Conservation (phyloP, 495 filamentous ascomycete genomes). For the Alectoria sarmentosa region DNA sequence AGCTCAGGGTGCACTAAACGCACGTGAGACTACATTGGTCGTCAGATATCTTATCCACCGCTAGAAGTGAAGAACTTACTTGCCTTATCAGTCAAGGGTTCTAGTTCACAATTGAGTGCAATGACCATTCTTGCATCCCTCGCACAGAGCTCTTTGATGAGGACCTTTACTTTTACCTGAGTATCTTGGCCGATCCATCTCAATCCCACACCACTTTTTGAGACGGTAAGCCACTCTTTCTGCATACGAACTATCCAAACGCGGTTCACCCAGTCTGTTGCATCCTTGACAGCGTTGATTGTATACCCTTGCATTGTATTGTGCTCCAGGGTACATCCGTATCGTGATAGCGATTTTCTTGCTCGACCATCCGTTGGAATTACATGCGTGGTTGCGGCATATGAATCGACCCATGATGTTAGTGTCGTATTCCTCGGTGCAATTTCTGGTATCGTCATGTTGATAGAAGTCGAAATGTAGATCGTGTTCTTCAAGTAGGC, state of each 20-base stretch:
- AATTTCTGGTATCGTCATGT: conserved; percentile 25
- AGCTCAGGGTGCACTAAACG: neutral
- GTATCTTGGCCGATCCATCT: conserved; percentile 29
- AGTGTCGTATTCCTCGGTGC: conserved; percentile 27
- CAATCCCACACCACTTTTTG: conserved; percentile 44
- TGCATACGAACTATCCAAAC: conserved; percentile 39
- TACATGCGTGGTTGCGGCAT: conserved; percentile 29
- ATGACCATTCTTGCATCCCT: conserved; percentile 44
- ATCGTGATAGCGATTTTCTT: conserved; percentile 40
- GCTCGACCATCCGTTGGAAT: conserved; percentile 34
- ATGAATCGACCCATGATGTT: conserved; percentile 30
- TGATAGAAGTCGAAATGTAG: conserved; percentile 29
- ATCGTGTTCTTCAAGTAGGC: conserved; percentile 30
- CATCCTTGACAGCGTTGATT: conserved; percentile 40
- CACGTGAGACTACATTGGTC: neutral
- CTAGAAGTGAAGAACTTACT: conserved; percentile 6
- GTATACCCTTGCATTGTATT: conserved; percentile 44
- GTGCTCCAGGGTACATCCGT: conserved; percentile 33
- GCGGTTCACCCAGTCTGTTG: conserved; percentile 29
- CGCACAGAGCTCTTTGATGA: conserved; percentile 38
- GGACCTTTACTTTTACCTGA: conserved; percentile 29
- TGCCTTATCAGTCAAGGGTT: conserved; percentile 9
- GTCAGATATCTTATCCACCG: conserved; percentile 7
- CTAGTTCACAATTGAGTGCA: conserved; percentile 26
- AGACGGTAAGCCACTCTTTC: conserved; percentile 45